Base-by-base conservation (phyloP, 1,139 yeast species). In the Nakaseomyces delphensis region DNA sequence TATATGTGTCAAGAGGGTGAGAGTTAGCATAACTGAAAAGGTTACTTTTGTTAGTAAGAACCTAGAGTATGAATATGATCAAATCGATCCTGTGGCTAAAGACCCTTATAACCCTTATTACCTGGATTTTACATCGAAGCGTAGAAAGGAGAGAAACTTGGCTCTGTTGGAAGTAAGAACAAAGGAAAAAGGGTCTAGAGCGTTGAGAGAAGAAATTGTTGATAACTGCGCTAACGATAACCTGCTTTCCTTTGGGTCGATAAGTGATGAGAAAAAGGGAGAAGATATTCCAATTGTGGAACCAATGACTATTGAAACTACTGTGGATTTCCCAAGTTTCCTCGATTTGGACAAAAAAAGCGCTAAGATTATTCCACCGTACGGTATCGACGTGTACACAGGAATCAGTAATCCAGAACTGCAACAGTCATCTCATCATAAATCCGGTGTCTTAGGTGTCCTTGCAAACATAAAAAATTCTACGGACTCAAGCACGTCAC, bases 1-100 rank as follows among this genome's bases (percentile, higher is more conserved):
- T 48, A 74, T 86, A 3, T 68, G 72, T 33, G 69, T 87, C 32
- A 89, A 84, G 53, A 68, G 95, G 51, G 71, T 87, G 40, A 76
- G 80, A 47, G 75, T 87, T 37, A 83, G 82, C 51, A 71, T 85
- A 5, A 67, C 81, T 48, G 96, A 87, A 59, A 74, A 80, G 48
- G 75, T 83, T 14, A 77, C 89, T 0, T 85, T 81, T 57, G 75
- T 73, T 1, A 79, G 84, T 2, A 75, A 73, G 47, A 72, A 74
- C 52, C 59, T 74, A 48, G 67, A 71, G 35, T 69, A 65, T 51
- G 87, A 79, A 56, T 75, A 71, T 48, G 84, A 79, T 46, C 79
- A 73, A 43, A 80, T 76, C 41, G 73, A 70, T 20, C 56, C 62
- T 16, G 57, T 61, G 16, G 56, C 57, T 2, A 76, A 61, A 30